Evolutionary conservation across 2,329 filamentous ascomycete genomes (phyloP), one percentile per base, ranked within the genome.

Genomic region (Venturia nashicola): DNA sequence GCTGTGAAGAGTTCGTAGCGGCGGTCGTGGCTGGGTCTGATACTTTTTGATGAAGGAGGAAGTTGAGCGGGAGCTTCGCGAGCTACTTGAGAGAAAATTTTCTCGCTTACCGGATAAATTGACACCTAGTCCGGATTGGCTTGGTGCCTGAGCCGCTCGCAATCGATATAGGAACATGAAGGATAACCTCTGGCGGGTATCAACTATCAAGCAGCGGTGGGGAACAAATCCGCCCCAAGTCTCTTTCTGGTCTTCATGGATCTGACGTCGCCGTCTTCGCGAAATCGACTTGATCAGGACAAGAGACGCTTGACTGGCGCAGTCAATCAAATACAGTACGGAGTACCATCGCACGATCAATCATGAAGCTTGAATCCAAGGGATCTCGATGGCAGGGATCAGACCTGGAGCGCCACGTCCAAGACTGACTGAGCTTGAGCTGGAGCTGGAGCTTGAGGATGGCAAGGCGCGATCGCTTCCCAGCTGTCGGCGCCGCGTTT

Each of bases 1-100:
- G 84, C 80, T 83, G 82, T 85, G 74, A 74, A 75, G 75, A 75
- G 74, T 73, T 75, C 76, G 75, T 77, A 77, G 80, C 83, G 82
- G 80, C 78, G 82, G 84, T 87, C 85, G 86, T 88, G 86, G 86
- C 86, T 82, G 81, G 82, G 77, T 82, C 81, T 77, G 82, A 81
- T 80, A 72, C 71, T 71, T 83, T 85, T 86, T 86, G 73, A 76
- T 75, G 77, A 75, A 77, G 79, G 74, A 61, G 12, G 20, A 36
- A 61, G 40, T 20, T 36, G 42, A 12, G 36, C 7, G 14, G 9
- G 36, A 8, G 11, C 1, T 62, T 20, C 20, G 11, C 2, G 4
- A 5, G 20, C 20, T 27, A 27, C 7, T 23, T 20, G 20, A 14
- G 9, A 16, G 20, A 39, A 39, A 39, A 3, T 51, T 27, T 27